A percentile compares a stretch with the other conserved stretches of the same genome.
Evolutionary conservation across 192 early-diverging fungal species (phyloP).

Genomic region (Podila minutissima): DNA sequence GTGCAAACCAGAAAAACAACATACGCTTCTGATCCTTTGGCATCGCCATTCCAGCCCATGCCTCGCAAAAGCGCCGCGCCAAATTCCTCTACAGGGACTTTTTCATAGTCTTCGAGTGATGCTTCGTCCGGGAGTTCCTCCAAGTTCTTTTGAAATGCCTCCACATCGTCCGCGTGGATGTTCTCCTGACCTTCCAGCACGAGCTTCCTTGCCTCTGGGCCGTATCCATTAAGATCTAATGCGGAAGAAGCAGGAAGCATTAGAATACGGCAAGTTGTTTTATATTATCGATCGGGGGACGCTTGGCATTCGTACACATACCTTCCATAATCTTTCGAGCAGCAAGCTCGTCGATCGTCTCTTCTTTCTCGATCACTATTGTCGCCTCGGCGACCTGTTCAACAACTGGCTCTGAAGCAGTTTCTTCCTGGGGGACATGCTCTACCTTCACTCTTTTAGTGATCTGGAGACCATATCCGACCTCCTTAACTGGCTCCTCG

Average conservation of each 20-base stretch:
- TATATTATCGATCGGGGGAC: neutral
- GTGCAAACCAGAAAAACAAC: neutral
- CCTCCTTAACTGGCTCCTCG: conserved; percentile 9
- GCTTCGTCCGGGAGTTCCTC: conserved; percentile 69
- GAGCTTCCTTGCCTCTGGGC: conserved; percentile 14
- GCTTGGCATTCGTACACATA: conserved; percentile 11
- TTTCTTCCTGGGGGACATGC: neutral
- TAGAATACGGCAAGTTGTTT: neutral
- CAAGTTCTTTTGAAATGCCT: conserved; percentile 72
- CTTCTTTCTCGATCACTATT: conserved; percentile 3
- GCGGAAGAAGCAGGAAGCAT: neutral
- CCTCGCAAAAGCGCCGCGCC: conserved; percentile 87
- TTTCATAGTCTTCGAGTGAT: conserved; percentile 80
- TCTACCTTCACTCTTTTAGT: conserved; percentile 28
- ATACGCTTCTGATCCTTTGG: conserved; percentile 33
- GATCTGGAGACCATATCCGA: conserved; percentile 47
- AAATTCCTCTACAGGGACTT: conserved; percentile 90
- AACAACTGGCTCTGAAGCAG: neutral
- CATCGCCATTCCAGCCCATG: conserved; percentile 89
- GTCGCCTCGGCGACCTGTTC: conserved; percentile 8
- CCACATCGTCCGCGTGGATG: conserved; percentile 55
- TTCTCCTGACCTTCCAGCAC: conserved; percentile 29
- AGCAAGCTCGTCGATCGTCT: conserved; percentile 55
- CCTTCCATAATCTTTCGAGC: conserved; percentile 57
- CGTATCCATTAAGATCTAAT: conserved; percentile 24